A percentile compares a stretch with the other conserved stretches of the same genome.
These are phyloP conservation scores for Chalciporus piperatus DNA, from an alignment of 768 basidiomycete species.

Conservation along the genomic window DNA sequence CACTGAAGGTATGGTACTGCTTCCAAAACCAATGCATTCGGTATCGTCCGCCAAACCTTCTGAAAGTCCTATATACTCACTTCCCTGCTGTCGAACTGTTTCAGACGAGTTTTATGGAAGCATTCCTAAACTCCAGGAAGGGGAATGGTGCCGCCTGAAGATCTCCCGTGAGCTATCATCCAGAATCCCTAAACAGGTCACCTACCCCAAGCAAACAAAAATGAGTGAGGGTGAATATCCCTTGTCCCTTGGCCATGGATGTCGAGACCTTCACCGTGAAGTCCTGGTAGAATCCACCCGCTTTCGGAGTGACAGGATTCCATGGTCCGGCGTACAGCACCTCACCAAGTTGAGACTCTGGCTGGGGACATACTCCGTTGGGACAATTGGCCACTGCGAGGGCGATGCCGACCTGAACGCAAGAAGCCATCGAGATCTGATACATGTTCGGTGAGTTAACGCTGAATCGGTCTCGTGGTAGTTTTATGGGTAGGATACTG, in stretches of 20 bases:
- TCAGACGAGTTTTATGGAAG: constrained; percentile 3
- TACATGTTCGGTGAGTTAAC: background rate
- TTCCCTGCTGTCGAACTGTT: no score
- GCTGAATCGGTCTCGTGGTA: background rate
- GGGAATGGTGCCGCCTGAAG: constrained; percentile 22
- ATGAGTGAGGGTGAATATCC: constrained; percentile 29
- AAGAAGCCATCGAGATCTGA: constrained; percentile 9
- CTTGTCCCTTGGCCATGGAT: constrained; percentile 13
- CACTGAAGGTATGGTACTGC: no score
- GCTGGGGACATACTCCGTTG: constrained; percentile 22
- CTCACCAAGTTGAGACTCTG: constrained; percentile 12
- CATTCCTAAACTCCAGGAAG: constrained; percentile 29
- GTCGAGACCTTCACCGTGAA: constrained; percentile 19
- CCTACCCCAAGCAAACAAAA: constrained; percentile 30
- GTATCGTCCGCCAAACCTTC: no score
- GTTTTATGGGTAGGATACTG: background rate
- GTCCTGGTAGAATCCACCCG: constrained; percentile 28
- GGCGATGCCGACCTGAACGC: constrained; percentile 18
- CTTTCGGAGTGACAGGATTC: constrained; percentile 16
- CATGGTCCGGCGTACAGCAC: constrained; percentile 31
- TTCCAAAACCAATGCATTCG: no score
- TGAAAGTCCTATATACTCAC: no score
- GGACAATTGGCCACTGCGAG: constrained; percentile 21
- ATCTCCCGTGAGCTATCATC: background rate
- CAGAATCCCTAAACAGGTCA: background rate